Evolutionary conservation across 2,329 filamentous ascomycete genomes (phyloP).

Genomic region (Aschersonia sp.): DNA sequence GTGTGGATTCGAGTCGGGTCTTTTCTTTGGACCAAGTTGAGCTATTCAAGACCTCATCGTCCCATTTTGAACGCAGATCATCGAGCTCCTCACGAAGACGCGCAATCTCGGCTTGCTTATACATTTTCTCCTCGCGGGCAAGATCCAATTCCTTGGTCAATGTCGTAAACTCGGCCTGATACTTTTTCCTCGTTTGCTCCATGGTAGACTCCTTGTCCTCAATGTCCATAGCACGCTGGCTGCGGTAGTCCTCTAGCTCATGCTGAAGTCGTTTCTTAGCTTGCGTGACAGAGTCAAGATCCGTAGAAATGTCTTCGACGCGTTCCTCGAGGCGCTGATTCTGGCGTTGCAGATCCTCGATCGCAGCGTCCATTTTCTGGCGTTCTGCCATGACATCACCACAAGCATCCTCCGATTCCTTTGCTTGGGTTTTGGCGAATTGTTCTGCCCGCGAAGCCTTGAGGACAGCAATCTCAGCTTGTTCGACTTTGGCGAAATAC

Average conservation of each 20-base stretch:
- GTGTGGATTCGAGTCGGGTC: slow-evolving; percentile 73
- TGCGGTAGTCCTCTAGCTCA: slow-evolving; percentile 94
- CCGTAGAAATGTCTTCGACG: slow-evolving; percentile 80
- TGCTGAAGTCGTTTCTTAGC: slow-evolving; percentile 91
- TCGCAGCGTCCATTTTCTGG: slow-evolving; percentile 71
- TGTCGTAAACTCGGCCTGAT: slow-evolving; percentile 81
- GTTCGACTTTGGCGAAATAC: slow-evolving; percentile 93
- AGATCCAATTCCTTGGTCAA: slow-evolving; percentile 87
- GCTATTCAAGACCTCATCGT: slow-evolving; percentile 93
- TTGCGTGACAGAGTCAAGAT: slow-evolving; percentile 73
- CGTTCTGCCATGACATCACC: slow-evolving; percentile 84
- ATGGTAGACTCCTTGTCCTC: slow-evolving; percentile 93
- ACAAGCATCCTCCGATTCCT: slow-evolving; percentile 82
- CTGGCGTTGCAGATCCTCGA: slow-evolving; percentile 83
- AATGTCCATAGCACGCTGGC: slow-evolving; percentile 86
- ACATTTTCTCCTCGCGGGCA: slow-evolving; percentile 78
- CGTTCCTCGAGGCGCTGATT: slow-evolving; percentile 83
- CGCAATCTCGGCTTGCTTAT: slow-evolving; percentile 73
- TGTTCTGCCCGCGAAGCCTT: slow-evolving; percentile 87
- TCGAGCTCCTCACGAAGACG: slow-evolving; percentile 92
- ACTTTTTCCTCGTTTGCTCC: slow-evolving; percentile 96
- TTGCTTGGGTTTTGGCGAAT: slow-evolving; percentile 80
- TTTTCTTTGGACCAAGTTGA: slow-evolving; percentile 99
- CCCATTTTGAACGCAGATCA: slow-evolving; percentile 90
- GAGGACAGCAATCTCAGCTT: slow-evolving; percentile 88